phyloP scores from a whole-genome alignment of 2,329 filamentous ascomycete genomes.

The Metarhizium anisopliae region DNA sequence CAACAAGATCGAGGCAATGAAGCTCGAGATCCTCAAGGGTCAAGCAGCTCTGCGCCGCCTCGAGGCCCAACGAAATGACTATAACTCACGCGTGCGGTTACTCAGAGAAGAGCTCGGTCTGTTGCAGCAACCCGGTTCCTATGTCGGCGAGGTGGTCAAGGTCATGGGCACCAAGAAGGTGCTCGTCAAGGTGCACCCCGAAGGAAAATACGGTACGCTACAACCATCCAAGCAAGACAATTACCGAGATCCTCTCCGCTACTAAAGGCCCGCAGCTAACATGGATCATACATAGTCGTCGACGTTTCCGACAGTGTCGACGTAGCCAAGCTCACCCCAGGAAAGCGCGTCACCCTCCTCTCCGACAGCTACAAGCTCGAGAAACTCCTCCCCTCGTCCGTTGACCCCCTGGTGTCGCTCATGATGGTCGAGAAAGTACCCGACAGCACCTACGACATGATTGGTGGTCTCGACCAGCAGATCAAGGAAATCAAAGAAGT shows the following conservation, averaged over 20 bases:
- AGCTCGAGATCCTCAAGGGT: constrained; percentile 99
- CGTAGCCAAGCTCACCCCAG: constrained; percentile 88
- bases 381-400: constrained; percentile 95
- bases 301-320: constrained; percentile 93
- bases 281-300: constrained; percentile 54
- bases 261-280: neutral
- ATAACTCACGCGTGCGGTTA: constrained; percentile 94
- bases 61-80: constrained; percentile 97
- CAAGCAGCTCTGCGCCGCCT: constrained; percentile 90
- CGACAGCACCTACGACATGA: constrained; percentile 99
- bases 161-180: constrained; percentile 99
- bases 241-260: too few relatives aligned
- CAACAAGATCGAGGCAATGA: constrained; percentile 99
- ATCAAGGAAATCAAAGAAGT: constrained; percentile 99
- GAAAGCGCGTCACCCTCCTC: constrained; percentile 92
- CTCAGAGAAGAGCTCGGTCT: constrained; percentile 91
- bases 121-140: constrained; percentile 93
- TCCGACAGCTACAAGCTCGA: constrained; percentile 98
- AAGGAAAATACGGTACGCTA: constrained; percentile 90
- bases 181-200: constrained; percentile 95
- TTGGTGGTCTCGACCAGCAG: constrained; percentile 95
- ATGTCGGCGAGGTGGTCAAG: constrained; percentile 99
- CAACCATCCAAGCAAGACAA: neutral
- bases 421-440: constrained; percentile 99
- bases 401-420: constrained; percentile 94